phyloP scores from a whole-genome alignment of 2,329 filamentous ascomycete genomes.

The Claviceps citrina region DNA sequence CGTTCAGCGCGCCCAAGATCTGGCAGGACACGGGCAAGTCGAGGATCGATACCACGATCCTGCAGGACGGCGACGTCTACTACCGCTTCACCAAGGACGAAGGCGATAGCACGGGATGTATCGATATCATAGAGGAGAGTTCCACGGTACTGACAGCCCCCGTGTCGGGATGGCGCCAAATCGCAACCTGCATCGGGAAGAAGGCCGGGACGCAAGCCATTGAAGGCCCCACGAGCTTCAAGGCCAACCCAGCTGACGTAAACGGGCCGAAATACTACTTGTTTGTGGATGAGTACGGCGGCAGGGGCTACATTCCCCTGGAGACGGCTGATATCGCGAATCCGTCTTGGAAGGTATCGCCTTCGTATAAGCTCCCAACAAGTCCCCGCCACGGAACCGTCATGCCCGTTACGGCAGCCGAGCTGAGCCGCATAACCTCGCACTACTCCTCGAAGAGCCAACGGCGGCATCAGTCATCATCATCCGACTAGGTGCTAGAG shows the following conservation, averaged over 20 bases:
- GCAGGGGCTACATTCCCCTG: slow-evolving; percentile 1
- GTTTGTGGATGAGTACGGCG: slow-evolving; percentile 1
- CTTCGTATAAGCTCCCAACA: not conserved
- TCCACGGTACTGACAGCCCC: not conserved
- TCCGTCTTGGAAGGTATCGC: not conserved
- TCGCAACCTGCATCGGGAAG: not conserved
- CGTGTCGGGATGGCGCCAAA: not conserved
- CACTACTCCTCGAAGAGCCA: no score
- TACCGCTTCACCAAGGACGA: slow-evolving; percentile 3
- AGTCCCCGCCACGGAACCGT: slow-evolving; percentile 1
- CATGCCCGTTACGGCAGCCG: not conserved
- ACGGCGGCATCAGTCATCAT: no score
- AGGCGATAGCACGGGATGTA: not conserved
- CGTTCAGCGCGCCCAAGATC: not conserved
- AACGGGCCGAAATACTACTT: not conserved
- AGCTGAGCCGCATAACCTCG: not conserved
- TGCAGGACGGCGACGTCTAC: not conserved
- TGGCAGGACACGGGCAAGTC: not conserved
- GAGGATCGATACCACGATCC: not conserved
- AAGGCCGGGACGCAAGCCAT: not conserved
- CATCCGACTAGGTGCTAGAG: no score
- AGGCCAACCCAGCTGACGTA: not conserved
- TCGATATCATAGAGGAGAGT: not conserved
- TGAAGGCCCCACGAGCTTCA: slow-evolving; percentile 2
- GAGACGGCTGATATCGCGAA: not conserved